These are phyloP conservation scores for Cercospora janseana DNA, from an alignment of 2,329 filamentous ascomycete genomes.

Conservation along the genomic window DNA sequence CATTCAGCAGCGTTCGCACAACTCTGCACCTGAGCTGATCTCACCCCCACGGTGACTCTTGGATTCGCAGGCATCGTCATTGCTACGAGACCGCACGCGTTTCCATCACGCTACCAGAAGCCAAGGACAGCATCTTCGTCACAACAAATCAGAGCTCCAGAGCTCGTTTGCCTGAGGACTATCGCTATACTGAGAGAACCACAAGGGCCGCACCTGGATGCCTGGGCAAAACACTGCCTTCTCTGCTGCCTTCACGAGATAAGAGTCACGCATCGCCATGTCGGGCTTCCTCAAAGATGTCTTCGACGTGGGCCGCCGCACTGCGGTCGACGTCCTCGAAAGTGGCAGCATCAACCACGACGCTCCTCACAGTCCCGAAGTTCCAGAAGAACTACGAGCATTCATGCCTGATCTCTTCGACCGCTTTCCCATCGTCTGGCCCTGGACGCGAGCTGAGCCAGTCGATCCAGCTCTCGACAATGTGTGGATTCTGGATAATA, in stretches of 20 bases:
- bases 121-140: slow-evolving; percentile 3
- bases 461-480: slow-evolving; percentile 65
- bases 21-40: neutral
- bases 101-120: slow-evolving; percentile 3
- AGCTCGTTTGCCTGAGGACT: neutral
- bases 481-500: slow-evolving; percentile 90
- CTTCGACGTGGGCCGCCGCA: slow-evolving; percentile 31
- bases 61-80: neutral
- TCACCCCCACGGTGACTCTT: neutral
- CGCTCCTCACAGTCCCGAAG: slow-evolving; percentile 35
- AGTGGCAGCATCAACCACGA: slow-evolving; percentile 31
- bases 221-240: slow-evolving; percentile 5
- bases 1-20: slow-evolving; percentile 1
- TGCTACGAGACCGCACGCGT: neutral
- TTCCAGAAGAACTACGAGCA: slow-evolving; percentile 34
- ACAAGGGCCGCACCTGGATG: neutral
- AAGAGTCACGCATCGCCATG: slow-evolving; percentile 18
- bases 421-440: slow-evolving; percentile 54
- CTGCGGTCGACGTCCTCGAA: slow-evolving; percentile 31
- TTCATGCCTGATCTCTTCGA: slow-evolving; percentile 39
- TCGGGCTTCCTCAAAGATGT: slow-evolving; percentile 33
- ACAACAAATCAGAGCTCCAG: neutral
- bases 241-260: neutral
- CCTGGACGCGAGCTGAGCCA: slow-evolving; percentile 35
- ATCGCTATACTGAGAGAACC: neutral